Conservation (phyloP, 1,284 basidiomycete species). For the Leccinum subrobustum region DNA sequence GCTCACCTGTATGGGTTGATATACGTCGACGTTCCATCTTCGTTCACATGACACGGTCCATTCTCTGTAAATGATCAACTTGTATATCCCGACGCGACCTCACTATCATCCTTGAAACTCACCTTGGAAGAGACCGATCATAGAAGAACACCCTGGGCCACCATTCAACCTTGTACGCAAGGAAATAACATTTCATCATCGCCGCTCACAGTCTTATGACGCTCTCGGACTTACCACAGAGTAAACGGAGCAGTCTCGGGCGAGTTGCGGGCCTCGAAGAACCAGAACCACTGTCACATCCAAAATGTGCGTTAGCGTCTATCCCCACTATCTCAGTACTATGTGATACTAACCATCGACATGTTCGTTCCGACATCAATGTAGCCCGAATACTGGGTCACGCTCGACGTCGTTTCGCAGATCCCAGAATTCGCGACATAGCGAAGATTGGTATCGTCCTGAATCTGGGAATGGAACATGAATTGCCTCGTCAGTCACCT, state of each 20-base stretch:
- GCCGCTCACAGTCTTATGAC: background rate
- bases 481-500: conserved; percentile 15
- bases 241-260: conserved; percentile 66
- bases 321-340: too few species aligned
- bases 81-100: background rate
- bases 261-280: conserved; percentile 60
- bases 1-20: conserved; percentile 33
- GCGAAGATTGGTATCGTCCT: conserved; percentile 37
- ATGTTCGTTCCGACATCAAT: conserved; percentile 59
- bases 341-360: conserved; percentile 48
- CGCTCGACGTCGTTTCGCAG: conserved; percentile 70
- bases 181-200: conserved; percentile 23
- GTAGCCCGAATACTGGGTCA: conserved; percentile 68
- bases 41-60: conserved; percentile 31
- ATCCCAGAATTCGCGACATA: conserved; percentile 65
- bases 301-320: conserved; percentile 8
- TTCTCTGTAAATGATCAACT: conserved; percentile 19
- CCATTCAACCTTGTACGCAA: conserved; percentile 34
- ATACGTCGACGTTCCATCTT: conserved; percentile 24
- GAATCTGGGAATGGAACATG: conserved; percentile 22
- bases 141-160: conserved; percentile 40
- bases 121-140: conserved; percentile 47
- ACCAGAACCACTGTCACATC: conserved; percentile 62
- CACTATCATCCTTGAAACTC: background rate
- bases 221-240: conserved; percentile 46